These are phyloP conservation scores for Arthrobotrys musiformis DNA, from an alignment of 2,329 filamentous ascomycete genomes.

Conservation along the genomic window DNA sequence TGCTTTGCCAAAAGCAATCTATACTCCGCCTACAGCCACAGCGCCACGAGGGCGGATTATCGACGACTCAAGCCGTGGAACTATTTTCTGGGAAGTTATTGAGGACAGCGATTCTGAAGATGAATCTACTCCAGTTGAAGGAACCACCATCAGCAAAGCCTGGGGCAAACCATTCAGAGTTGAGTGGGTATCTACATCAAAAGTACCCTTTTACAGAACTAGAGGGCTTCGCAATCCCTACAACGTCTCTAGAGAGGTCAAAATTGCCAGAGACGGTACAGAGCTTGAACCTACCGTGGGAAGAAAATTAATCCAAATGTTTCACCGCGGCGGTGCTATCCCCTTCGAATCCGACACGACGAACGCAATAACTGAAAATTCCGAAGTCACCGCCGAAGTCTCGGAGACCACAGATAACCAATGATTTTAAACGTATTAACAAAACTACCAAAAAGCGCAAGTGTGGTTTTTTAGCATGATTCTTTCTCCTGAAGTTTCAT, in stretches of 20 bases:
- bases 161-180: conserved; percentile 94
- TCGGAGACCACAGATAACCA: conserved; percentile 9
- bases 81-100: conserved; percentile 95
- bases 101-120: conserved; percentile 67
- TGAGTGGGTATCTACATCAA: conserved; percentile 85
- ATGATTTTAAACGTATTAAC: neutral
- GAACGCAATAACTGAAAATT: neutral
- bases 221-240: conserved; percentile 88
- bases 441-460: neutral
- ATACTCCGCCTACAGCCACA: conserved; percentile 79
- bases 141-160: conserved; percentile 68
- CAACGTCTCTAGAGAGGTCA: conserved; percentile 95
- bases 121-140: conserved; percentile 62
- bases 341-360: conserved; percentile 44
- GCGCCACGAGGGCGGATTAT: conserved; percentile 87
- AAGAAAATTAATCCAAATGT: conserved; percentile 79
- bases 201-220: conserved; percentile 88
- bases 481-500: conserved; percentile 5
- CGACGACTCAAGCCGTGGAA: conserved; percentile 90
- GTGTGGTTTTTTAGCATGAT: neutral
- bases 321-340: conserved; percentile 69
- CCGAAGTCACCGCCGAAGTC: neutral
- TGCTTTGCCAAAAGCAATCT: conserved; percentile 81
- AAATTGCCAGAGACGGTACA: conserved; percentile 93
- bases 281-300: conserved; percentile 88